Conservation (phyloP, 805 yeast genomes). For the Candida anglica region DNA sequence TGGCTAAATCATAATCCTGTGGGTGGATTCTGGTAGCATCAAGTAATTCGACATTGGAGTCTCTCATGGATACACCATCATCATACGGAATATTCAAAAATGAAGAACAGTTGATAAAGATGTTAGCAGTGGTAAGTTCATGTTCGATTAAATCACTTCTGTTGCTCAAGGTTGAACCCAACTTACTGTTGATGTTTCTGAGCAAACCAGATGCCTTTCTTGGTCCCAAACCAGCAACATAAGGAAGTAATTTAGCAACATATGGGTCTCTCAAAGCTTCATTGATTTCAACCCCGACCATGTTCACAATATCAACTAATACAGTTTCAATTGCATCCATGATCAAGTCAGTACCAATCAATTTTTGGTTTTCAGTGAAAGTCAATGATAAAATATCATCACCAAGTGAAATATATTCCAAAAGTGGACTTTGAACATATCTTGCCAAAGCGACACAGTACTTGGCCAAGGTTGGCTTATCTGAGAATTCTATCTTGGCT, state of each 20-base stretch:
- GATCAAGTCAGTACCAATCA: constrained; percentile 62
- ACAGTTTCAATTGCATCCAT: constrained; percentile 69
- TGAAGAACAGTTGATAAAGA: constrained; percentile 89
- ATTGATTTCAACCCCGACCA: constrained; percentile 92
- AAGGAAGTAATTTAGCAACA: constrained; percentile 67
- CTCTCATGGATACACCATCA: constrained; percentile 47
- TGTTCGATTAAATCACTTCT: constrained; percentile 83
- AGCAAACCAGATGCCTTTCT: constrained; percentile 87
- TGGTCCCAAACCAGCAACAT: constrained; percentile 89
- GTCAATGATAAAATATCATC: constrained; percentile 67
- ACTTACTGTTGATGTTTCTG: constrained; percentile 65
- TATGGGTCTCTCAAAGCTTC: constrained; percentile 79
- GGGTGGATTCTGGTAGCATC: constrained; percentile 98
- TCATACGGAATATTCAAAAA: constrained; percentile 77
- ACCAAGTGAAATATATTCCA: constrained; percentile 80
- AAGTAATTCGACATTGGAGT: constrained; percentile 69
- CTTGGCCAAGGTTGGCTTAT: constrained; percentile 72
- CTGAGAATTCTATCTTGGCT: constrained; percentile 77
- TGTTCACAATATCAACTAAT: constrained; percentile 83
- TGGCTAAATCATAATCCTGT: constrained; percentile 92
- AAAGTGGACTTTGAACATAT: constrained; percentile 86
- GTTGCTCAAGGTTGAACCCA: constrained; percentile 57
- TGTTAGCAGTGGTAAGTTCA: constrained; percentile 70
- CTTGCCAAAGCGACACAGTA: constrained; percentile 90
- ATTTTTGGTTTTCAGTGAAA: constrained; percentile 69